Conservation (phyloP, 116 monocot species). For the Trichopus zeylanicus region DNA sequence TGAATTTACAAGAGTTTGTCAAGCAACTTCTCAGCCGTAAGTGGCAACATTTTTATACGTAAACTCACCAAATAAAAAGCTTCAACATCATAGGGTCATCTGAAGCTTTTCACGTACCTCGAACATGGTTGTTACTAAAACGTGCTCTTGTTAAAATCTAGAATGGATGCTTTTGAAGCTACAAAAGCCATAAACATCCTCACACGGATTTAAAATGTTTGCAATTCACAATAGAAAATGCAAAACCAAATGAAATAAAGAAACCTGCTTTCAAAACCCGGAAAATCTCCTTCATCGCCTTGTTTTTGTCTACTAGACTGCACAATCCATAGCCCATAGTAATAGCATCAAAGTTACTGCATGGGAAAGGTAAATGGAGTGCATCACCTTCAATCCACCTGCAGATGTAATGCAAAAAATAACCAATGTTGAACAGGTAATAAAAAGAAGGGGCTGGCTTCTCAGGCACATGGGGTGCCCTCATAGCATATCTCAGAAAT, state of each 20-base stretch:
- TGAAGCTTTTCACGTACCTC: slow-evolving; percentile 28
- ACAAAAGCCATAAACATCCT: slow-evolving; percentile 14
- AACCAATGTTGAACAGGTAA: not conserved
- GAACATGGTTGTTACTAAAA: slow-evolving; percentile 30
- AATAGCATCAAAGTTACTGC: slow-evolving; percentile 67
- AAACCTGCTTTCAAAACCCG: slow-evolving; percentile 91
- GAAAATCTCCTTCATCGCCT: slow-evolving; percentile 68
- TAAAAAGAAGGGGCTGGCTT: too few relatives aligned
- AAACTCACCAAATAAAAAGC: not conserved
- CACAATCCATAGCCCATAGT: slow-evolving; percentile 84
- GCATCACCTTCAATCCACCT: slow-evolving; percentile 94
- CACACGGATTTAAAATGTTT: not conserved
- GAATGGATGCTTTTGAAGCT: slow-evolving; percentile 71
- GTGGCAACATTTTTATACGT: too few relatives aligned
- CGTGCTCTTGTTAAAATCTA: slow-evolving; percentile 90
- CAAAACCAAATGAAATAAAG: not conserved
- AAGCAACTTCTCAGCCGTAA: too few relatives aligned
- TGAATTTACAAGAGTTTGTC: too few relatives aligned
- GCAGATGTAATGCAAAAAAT: slow-evolving; percentile 13
- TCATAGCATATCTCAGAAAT: not conserved
- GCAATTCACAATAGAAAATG: not conserved
- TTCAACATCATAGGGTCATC: not conserved
- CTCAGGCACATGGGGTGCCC: too few relatives aligned
- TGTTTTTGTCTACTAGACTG: slow-evolving; percentile 60
- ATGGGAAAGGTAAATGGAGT: slow-evolving; percentile 54